A percentile compares a stretch with the other conserved stretches of the same genome.
Conservation (phyloP, 1,284 basidiomycete genomes). For the Austropuccinia psidii region DNA sequence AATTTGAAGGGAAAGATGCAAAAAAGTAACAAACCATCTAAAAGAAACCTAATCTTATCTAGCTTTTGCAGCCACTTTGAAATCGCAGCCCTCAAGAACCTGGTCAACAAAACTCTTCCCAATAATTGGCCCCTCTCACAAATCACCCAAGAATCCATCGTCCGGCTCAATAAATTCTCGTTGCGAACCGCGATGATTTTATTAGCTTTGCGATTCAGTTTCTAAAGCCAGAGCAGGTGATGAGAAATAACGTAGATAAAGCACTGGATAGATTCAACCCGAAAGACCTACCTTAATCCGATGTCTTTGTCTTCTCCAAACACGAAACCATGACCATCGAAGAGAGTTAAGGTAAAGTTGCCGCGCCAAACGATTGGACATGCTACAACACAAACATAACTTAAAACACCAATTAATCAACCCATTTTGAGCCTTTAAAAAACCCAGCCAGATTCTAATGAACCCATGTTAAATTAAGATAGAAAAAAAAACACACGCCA, state of each 20-base stretch:
- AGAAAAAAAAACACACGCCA: slow-evolving; percentile 20
- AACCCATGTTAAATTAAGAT: background rate
- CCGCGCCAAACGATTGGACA: background rate
- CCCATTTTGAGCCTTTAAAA: background rate
- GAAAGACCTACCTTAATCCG: slow-evolving; percentile 2
- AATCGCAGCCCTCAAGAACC: background rate
- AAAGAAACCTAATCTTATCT: background rate
- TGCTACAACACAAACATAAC: slow-evolving; percentile 9
- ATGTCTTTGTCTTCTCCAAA: background rate
- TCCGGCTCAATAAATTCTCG: slow-evolving; percentile 12
- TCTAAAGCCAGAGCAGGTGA: background rate
- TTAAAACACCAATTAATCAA: slow-evolving; percentile 22
- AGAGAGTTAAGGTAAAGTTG: background rate
- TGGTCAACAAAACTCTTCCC: slow-evolving; percentile 7
- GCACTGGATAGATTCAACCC: too few relatives aligned
- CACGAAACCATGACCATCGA: background rate
- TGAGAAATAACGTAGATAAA: background rate
- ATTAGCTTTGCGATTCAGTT: slow-evolving; percentile 9
- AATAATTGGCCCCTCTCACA: slow-evolving; percentile 1
- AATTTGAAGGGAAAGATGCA: background rate
- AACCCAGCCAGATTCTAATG: background rate
- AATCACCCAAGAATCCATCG: slow-evolving; percentile 27
- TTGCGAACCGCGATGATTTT: slow-evolving; percentile 13
- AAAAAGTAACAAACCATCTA: background rate
- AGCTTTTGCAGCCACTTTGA: background rate